Evolutionary conservation across 306 rosid genomes (phyloP), one percentile per base, ranked within the genome.

Genomic region (Ammopiptanthus mongolicus): DNA sequence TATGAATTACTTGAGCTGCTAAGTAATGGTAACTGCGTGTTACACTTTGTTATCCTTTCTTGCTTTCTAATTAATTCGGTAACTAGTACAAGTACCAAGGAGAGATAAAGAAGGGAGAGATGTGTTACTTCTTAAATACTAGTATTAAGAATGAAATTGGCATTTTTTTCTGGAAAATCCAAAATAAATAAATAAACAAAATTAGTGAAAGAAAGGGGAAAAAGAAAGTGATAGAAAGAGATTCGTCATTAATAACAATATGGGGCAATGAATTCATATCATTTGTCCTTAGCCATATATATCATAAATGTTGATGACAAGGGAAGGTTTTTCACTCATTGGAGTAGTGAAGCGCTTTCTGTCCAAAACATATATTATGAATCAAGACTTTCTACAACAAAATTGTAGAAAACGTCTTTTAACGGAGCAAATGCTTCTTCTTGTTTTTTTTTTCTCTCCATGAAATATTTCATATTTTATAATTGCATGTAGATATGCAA

Each of bases 161-260:
- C 22, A 83, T 78, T 73, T 36, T 36, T 74, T 56, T 23, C 73
- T 33, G 62, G 48, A 53, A 74, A 56, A 25, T 46, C 2, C 44
- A 55, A 67, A 59, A 1, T 42, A 66, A 65, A 3, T 50, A 8
- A 7, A 23, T 3, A 25, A 33, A 19, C 14, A n/a, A 28, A 63
- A 52, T 29, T 22, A 15, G 48, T 34, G 6, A 5, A 42, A 17
- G 39, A 19, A 46, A 39, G 4, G 77, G 52, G 33, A 36, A 59
- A 73, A 51, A 0, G 84, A 76, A 76, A 84, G 64, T 29, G 84
- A 83, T 22, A 2, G 81, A 79, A 63, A 79, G 75, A 31, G 73
- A 84, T 51, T 8, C 42, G 69, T 58, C 69, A 71, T 80, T 58
- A 65, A 71, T 51, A 76, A 56, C 19, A 55, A 33, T 64, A 56